Conservation (phyloP, 176 grass and related monocot species). For the Triticum timopheevii region DNA sequence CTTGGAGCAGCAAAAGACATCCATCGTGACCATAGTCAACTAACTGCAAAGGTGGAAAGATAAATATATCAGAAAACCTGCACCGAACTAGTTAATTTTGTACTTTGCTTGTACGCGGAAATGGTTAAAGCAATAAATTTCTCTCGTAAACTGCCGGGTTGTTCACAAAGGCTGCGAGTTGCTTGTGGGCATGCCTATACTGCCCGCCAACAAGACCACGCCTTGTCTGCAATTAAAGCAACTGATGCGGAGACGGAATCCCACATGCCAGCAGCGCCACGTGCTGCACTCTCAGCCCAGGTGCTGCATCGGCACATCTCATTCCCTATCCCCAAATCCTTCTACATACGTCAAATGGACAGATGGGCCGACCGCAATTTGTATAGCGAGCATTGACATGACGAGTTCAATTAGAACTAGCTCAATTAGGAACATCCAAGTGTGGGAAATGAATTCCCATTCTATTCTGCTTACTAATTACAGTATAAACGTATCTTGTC, state of each 20-base stretch:
- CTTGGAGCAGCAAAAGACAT: conserved; percentile 54
- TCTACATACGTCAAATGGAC: not conserved
- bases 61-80: conserved; percentile 1
- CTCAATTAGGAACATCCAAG: not conserved
- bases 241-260: not conserved
- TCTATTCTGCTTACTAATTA: no score
- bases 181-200: not conserved
- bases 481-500: not conserved
- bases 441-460: not conserved
- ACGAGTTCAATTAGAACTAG: no score
- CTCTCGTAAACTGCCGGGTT: not conserved
- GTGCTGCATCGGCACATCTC: not conserved
- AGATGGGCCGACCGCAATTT: not conserved
- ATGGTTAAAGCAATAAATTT: not conserved
- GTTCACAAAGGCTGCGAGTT: not conserved
- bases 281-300: not conserved
- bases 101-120: not conserved
- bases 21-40: conserved; percentile 59
- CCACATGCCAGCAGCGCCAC: not conserved
- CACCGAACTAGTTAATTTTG: not conserved
- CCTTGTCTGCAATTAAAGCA: not conserved
- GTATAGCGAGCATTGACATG: not conserved
- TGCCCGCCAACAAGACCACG: not conserved
- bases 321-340: not conserved
- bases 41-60: conserved; percentile 46